Percentiles rank a stretch among this genome's conserved stretches.
These are phyloP conservation scores for Kodamaea nitidulidarum DNA, from an alignment of 805 yeast species.

Conservation along the genomic window DNA sequence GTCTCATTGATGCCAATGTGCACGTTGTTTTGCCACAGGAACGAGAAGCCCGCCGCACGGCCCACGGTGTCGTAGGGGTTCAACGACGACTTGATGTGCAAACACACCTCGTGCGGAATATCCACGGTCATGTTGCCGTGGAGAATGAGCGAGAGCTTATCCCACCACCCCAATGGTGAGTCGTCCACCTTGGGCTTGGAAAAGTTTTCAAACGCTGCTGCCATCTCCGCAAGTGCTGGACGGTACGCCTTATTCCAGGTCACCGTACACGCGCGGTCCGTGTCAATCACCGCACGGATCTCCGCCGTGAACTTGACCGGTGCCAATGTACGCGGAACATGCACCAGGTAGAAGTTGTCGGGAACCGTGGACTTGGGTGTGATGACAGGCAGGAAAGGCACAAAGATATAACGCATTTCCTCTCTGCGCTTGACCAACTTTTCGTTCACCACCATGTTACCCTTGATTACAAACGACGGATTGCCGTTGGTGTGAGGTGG, in stretches of 20 bases:
- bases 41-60: slow-evolving; percentile 58
- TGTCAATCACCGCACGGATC: slow-evolving; percentile 41
- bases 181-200: slow-evolving; percentile 44
- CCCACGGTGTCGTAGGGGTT: slow-evolving; percentile 59
- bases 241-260: slow-evolving; percentile 65
- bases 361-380: slow-evolving; percentile 17
- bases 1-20: slow-evolving; percentile 48
- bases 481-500: slow-evolving; percentile 25
- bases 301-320: slow-evolving; percentile 56
- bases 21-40: slow-evolving; percentile 59
- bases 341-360: slow-evolving; percentile 55
- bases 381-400: slow-evolving; percentile 56
- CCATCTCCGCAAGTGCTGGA: slow-evolving; percentile 54
- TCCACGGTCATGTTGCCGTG: slow-evolving; percentile 52
- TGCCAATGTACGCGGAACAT: slow-evolving; percentile 59
- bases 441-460: slow-evolving; percentile 57
- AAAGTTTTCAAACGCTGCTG: slow-evolving; percentile 38
- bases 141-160: slow-evolving; percentile 48
- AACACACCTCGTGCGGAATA: slow-evolving; percentile 50
- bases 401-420: slow-evolving; percentile 48
- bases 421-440: slow-evolving; percentile 40
- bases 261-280: slow-evolving; percentile 47
- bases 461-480: slow-evolving; percentile 27
- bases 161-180: slow-evolving; percentile 47
- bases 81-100: slow-evolving; percentile 58